These are phyloP conservation scores for Chrysanthemum seticuspe DNA, from an alignment of 129 eudicot genomes.

Conservation along the genomic window DNA sequence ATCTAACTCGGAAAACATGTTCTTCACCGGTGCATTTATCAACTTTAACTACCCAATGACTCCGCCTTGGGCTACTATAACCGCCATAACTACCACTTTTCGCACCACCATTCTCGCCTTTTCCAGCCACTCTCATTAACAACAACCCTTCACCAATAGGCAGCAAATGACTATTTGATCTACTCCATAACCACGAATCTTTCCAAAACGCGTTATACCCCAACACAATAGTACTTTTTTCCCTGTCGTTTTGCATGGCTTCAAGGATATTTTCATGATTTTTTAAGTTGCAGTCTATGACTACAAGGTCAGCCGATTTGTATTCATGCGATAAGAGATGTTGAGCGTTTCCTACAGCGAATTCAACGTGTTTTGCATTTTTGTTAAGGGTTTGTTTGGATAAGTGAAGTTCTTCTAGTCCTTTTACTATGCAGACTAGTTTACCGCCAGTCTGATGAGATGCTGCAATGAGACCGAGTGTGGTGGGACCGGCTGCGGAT, in stretches of 20 bases:
- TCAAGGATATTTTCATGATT: conserved; percentile 32
- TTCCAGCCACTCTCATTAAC: conserved; percentile 38
- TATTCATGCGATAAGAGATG: conserved; percentile 36
- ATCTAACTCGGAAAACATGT: conserved; percentile 53
- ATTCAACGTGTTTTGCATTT: conserved; percentile 31
- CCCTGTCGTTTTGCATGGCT: conserved; percentile 29
- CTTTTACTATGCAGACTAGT: conserved; percentile 49
- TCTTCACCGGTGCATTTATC: conserved; percentile 75
- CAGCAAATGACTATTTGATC: conserved; percentile 47
- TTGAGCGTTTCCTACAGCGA: conserved; percentile 46
- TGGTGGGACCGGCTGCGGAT: conserved; percentile 42
- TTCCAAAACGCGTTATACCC: conserved; percentile 57
- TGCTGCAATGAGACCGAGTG: conserved; percentile 61
- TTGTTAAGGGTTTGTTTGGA: conserved; percentile 34
- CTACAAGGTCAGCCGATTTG: conserved; percentile 52
- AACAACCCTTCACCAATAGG: conserved; percentile 71
- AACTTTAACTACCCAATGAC: conserved; percentile 55
- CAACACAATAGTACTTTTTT: conserved; percentile 39
- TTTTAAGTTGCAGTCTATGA: conserved; percentile 51
- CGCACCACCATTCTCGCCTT: not conserved
- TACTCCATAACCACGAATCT: conserved; percentile 40
- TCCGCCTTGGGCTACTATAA: conserved; percentile 27
- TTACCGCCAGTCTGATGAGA: conserved; percentile 67
- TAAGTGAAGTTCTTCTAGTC: conserved; percentile 19
- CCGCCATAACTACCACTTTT: conserved; percentile 27